Base-by-base conservation (phyloP, 176 grass and related monocot genomes). In the Tillandsia fasciculata region DNA sequence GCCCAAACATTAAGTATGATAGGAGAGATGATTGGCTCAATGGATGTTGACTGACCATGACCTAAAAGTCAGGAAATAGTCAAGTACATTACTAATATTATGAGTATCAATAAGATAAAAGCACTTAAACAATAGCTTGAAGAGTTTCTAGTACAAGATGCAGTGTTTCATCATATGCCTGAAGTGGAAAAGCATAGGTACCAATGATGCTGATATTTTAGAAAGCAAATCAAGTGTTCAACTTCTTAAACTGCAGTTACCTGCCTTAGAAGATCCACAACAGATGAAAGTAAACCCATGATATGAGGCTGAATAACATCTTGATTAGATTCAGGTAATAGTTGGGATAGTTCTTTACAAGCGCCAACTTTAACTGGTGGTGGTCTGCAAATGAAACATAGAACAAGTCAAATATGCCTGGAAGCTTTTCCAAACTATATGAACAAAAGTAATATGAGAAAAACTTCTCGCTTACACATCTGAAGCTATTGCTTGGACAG, bases 81-180 rank as follows among this genome's bases (percentile, higher is more conserved):
- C 33, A 42, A 42, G 33, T 42, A 42, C 33, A 42, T 42, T 6
- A 42, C 33, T 42, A 42, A 48, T 14, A 24, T 9, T 51, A n/a
- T 13, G 53, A 18, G 63, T 50, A 17, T 71, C 48, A 78, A 20
- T 72, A 67, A 77, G 8, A 52, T 73, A 51, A 53, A 65, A 68
- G 64, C 28, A 77, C 48, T 85, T 27, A 70, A 28, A 66, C 7
- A 82, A 64, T 47, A 76, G 86, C 76, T 83, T 92, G 89, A 63
- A 97, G 79, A 33, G 93, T 97, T 87, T 97, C 93, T 61, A 97
- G 76, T 66, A 97, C 84, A 87, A 97, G 93, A 92, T 90, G 89
- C 64, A 97, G 69, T 18, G 93, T 87, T 80, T 92, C 93, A 71
- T 97, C 93, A 52, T 89, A 92, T 54, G 89, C 93, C 93, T 97